A percentile compares a stretch with the other conserved stretches of the same genome.
Evolutionary conservation across 768 basidiomycete species (phyloP).

Genomic region (Suillus luteus): DNA sequence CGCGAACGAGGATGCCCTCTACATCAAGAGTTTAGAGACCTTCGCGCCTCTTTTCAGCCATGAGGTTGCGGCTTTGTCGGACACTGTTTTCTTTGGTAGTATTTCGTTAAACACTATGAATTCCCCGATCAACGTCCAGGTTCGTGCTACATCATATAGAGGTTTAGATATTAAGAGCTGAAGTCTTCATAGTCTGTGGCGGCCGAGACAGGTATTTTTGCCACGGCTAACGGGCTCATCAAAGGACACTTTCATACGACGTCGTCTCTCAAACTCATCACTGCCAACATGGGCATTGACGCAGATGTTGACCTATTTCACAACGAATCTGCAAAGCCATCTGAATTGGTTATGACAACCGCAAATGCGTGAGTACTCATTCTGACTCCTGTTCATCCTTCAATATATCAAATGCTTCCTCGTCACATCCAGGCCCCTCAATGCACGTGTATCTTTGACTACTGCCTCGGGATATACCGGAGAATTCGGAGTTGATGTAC

Average conservation of each 20-base stretch:
- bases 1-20: slow-evolving; percentile 16
- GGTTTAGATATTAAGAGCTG: neutral
- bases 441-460: slow-evolving; percentile 17
- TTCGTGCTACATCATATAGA: slow-evolving; percentile 17
- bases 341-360: neutral
- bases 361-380: neutral
- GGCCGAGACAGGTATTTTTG: slow-evolving; percentile 22
- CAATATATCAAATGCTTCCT: neutral
- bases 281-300: slow-evolving; percentile 38
- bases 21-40: slow-evolving; percentile 32
- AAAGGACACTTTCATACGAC: slow-evolving; percentile 39
- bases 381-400: neutral
- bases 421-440: slow-evolving; percentile 21
- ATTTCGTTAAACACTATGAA: slow-evolving; percentile 28
- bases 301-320: slow-evolving; percentile 27
- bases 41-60: slow-evolving; percentile 33
- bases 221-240: slow-evolving; percentile 38
- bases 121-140: slow-evolving; percentile 29
- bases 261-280: slow-evolving; percentile 29
- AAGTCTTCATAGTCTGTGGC: slow-evolving; percentile 33
- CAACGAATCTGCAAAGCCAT: neutral
- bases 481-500: slow-evolving; percentile 33
- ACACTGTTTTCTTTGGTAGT: slow-evolving; percentile 29
- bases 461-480: slow-evolving; percentile 24
- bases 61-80: slow-evolving; percentile 29